These are phyloP conservation scores for Solanum paucissectum DNA, from an alignment of 257 asterid species.

Conservation along the genomic window DNA sequence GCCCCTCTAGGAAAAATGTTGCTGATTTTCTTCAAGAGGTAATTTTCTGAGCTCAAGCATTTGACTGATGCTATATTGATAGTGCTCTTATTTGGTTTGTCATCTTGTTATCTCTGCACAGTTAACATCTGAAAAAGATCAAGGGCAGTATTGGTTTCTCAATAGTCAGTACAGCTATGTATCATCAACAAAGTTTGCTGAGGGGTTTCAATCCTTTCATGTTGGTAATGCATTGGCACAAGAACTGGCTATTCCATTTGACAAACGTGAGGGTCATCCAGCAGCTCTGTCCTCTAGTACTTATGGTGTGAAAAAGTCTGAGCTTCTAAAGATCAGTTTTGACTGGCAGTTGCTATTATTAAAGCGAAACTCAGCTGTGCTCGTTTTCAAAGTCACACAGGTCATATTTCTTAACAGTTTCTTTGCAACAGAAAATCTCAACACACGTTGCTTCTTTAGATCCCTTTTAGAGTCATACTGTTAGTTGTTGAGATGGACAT, in stretches of 20 bases:
- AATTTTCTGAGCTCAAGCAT: constrained; percentile 5
- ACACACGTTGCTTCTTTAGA: background rate
- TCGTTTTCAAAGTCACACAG: constrained; percentile 59
- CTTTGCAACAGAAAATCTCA: background rate
- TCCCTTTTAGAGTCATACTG: background rate
- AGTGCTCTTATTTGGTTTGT: constrained; percentile 1
- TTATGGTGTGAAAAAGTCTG: constrained; percentile 38
- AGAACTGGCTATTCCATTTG: constrained; percentile 45
- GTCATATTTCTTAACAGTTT: constrained; percentile 7
- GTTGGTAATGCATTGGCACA: constrained; percentile 32
- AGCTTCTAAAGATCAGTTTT: constrained; percentile 45
- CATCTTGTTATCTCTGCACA: constrained; percentile 11
- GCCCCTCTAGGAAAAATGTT: constrained; percentile 76
- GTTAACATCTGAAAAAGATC: constrained; percentile 69
- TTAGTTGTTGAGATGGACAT: background rate
- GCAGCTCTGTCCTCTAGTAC: constrained; percentile 41
- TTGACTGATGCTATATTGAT: background rate
- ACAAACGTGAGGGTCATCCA: constrained; percentile 39
- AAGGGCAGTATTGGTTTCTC: constrained; percentile 63
- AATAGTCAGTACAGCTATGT: constrained; percentile 33
- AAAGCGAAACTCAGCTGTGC: constrained; percentile 56
- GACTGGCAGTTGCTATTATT: constrained; percentile 57
- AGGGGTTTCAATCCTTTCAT: constrained; percentile 45
- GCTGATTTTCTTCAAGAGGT: constrained; percentile 92
- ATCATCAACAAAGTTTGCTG: constrained; percentile 43